phyloP scores from a whole-genome alignment of 805 yeast species.

The Nakazawaea ishiwadae region DNA sequence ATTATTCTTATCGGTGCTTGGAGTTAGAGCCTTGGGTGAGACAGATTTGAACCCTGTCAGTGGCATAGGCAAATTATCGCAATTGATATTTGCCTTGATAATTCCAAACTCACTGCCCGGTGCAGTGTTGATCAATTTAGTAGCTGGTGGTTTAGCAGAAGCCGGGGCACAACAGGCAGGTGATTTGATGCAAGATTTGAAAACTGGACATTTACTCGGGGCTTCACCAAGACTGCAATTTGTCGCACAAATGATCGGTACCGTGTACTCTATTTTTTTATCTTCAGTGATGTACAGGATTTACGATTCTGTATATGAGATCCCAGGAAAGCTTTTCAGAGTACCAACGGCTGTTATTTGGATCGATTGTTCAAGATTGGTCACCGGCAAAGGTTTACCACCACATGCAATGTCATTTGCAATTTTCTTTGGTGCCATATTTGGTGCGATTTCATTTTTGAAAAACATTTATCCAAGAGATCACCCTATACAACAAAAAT shows the following conservation, averaged over 20 bases:
- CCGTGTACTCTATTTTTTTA: constrained; percentile 74
- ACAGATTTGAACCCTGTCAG: constrained; percentile 96
- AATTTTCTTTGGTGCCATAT: constrained; percentile 56
- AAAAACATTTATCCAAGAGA: constrained; percentile 50
- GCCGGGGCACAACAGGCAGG: constrained; percentile 99
- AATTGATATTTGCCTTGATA: constrained; percentile 77
- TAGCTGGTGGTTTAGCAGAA: constrained; percentile 96
- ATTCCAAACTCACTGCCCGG: constrained; percentile 75
- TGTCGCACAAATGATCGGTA: constrained; percentile 83
- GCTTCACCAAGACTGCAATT: constrained; percentile 94
- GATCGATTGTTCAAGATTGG: constrained; percentile 93
- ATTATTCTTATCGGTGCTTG: constrained; percentile 72
- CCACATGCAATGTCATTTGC: constrained; percentile 64
- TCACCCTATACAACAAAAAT: constrained; percentile 31
- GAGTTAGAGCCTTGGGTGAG: constrained; percentile 93
- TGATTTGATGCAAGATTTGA: constrained; percentile 94
- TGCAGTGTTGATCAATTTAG: constrained; percentile 74
- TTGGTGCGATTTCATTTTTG: constrained; percentile 64
- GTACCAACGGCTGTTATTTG: constrained; percentile 95
- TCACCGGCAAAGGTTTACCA: constrained; percentile 88
- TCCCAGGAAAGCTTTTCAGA: constrained; percentile 78
- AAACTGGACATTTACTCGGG: constrained; percentile 87
- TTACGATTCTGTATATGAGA: constrained; percentile 76
- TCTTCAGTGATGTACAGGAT: constrained; percentile 80
- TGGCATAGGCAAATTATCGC: constrained; percentile 94